Evolutionary conservation across 768 basidiomycete genomes (phyloP), one percentile per base, ranked within the genome.

Genomic region (Leccinum subgranulosum): DNA sequence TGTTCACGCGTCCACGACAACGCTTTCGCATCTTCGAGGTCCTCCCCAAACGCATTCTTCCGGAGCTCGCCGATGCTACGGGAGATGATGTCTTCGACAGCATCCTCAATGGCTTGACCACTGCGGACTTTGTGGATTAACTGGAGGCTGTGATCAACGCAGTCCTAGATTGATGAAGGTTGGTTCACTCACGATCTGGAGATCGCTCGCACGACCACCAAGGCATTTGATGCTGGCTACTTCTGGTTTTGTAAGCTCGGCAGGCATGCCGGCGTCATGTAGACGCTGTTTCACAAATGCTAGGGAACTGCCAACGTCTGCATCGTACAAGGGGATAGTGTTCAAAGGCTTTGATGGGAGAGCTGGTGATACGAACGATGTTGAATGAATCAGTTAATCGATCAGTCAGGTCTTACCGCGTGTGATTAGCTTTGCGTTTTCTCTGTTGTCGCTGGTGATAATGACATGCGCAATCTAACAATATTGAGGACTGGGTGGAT

Each of bases 31-130:
- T 97, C 95, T 54, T 96, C 93, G 1, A 78, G 73, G 66, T 97
- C 95, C 61, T 97, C 94, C 0, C 94, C 96, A 68, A 98, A 99
- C 0, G 91, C 91, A 49, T 83, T 88, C 79, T 98, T 98, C 49
- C 90, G 79, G 51, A 98, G 75, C 69, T 97, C 94, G 33, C 84
- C 80, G 10, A 94, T 84, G 33, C 87, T 87, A 15, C 91, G 82
- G 21, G 74, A 73, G 58, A 97, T 84, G 64, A 98, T 92, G 66
- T 98, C 95, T 66, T 95, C 91, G 6, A 97, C 90, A 1, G 93
- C 92, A 39, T 89, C 90, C 53, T 84, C 79, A 3, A 95, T 81
- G 15, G 69, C 74, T 73, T 84, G 82, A 2, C 92, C 90, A 50
- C 79, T 86, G 21, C 85, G 80, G 36, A 94, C 85, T 74, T 94